Evolutionary conservation across 176 grass and related monocot genomes (phyloP), one percentile per base, ranked within the genome.

Genomic region (Hsuehochloa calcarea): DNA sequence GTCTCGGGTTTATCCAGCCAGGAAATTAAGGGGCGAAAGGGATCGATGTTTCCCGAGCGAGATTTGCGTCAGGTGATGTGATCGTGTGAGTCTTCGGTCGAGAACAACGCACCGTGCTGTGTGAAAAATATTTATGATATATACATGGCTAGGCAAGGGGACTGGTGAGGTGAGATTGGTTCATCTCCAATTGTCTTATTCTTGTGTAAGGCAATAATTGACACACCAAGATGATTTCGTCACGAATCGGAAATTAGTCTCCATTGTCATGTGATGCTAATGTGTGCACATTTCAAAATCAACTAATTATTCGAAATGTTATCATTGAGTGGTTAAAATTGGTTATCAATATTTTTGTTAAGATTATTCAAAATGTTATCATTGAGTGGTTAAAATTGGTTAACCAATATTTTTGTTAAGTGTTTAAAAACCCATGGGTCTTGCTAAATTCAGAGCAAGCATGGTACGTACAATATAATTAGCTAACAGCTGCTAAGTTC

Each of bases 31-130:
- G 19, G 34, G 3, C 54, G 83, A 89, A 70, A 89, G 70, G 35
- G 82, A 85, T 81, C 5, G 54, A 64, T 40, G 5, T 23, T 17
- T 1, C 61, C 22, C 40, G 51, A 65, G 19, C 67, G 67, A 19
- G 34, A n/a, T 63, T 26, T 81, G 37, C 83, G 41, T 77, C 83
- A 54, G 34, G 5, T 35, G 88, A 90, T 77, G 72, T 43, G 83
- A 77, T 90, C 72, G 37, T 81, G 63, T 86, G 71, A 64, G 52
- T 55, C 64, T 65, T 34, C 35, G 8, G 43, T 20, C 56, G 31
- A 69, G 60, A 41, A 38, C 76, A 83, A 20, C 45, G 11, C 75
- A 19, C 3, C 45, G 10, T 13, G 19, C 71, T 41, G 9, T 77
- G 13, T 34, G 9, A 22, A 14, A 34, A 37, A 78, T 10, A 51